Conservation (phyloP, 2,329 filamentous ascomycete genomes). For the Aureobasidium musti region DNA sequence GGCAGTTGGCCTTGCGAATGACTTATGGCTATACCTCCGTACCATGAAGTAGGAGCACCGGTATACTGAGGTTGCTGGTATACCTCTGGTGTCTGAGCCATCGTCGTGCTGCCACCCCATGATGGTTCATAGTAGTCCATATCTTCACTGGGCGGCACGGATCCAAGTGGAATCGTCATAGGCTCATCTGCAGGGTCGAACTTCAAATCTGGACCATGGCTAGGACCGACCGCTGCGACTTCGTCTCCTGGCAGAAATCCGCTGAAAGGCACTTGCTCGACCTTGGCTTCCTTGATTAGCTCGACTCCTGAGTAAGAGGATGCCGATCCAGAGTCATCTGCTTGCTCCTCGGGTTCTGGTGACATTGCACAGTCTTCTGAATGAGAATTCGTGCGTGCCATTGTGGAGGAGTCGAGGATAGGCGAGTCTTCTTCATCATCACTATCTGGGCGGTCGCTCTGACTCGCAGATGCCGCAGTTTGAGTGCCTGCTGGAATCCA, state of each 20-base stretch:
- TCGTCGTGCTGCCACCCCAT: not conserved
- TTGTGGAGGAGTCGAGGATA: not conserved
- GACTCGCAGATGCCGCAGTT: not conserved
- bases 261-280: not conserved
- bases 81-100: constrained; percentile 1
- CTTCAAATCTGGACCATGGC: constrained; percentile 14
- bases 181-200: constrained; percentile 20
- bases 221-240: not conserved
- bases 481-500: constrained; percentile 14
- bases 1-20: not conserved
- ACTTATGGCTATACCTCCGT: not conserved
- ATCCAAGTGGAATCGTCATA: not conserved
- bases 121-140: constrained; percentile 13
- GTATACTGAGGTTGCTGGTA: constrained; percentile 20
- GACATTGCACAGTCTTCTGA: not conserved
- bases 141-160: not conserved
- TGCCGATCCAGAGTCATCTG: not conserved
- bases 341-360: constrained; percentile 5
- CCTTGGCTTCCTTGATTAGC: constrained; percentile 2
- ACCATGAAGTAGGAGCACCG: not conserved
- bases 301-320: not conserved
- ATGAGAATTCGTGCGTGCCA: constrained; percentile 3
- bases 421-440: constrained; percentile 20
- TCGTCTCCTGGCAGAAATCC: not conserved
- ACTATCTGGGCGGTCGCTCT: constrained; percentile 9